Conservation (phyloP, 805 yeast species). For the Teunomyces cretensis region DNA sequence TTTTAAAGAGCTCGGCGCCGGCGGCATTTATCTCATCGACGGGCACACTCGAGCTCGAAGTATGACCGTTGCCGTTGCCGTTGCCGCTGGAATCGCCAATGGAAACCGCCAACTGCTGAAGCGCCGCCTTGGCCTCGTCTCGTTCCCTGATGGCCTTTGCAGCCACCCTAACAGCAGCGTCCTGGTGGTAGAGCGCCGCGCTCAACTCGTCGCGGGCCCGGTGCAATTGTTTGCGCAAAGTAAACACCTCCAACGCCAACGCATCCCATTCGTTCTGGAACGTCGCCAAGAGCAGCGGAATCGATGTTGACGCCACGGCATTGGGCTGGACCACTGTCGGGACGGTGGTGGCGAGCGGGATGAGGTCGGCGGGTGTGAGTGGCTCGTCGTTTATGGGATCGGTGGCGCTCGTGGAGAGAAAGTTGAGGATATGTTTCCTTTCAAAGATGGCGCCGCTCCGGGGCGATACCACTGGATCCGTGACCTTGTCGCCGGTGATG, state of each 20-base stretch:
- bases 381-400: constrained; percentile 79
- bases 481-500: constrained; percentile 69
- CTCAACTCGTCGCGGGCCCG: constrained; percentile 71
- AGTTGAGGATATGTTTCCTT: constrained; percentile 54
- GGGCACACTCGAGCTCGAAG: constrained; percentile 11
- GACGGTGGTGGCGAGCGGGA: constrained; percentile 31
- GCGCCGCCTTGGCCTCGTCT: constrained; percentile 68
- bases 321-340: constrained; percentile 26
- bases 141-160: constrained; percentile 71
- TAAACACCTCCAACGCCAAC: constrained; percentile 74
- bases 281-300: constrained; percentile 72
- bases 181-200: constrained; percentile 76
- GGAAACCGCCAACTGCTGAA: constrained; percentile 52
- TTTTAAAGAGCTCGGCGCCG: constrained; percentile 30
- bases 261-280: constrained; percentile 93
- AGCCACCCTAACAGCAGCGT: constrained; percentile 88
- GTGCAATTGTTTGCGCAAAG: constrained; percentile 68
- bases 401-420: constrained; percentile 59
- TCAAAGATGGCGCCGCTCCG: constrained; percentile 74
- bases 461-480: constrained; percentile 75
- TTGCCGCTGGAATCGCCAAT: constrained; percentile 18
- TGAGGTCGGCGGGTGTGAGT: constrained; percentile 55
- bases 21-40: constrained; percentile 26
- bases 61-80: not conserved
- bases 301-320: constrained; percentile 57